These are phyloP conservation scores for Lecanicillium sp. DNA, from an alignment of 2,329 filamentous ascomycete genomes.

Conservation along the genomic window DNA sequence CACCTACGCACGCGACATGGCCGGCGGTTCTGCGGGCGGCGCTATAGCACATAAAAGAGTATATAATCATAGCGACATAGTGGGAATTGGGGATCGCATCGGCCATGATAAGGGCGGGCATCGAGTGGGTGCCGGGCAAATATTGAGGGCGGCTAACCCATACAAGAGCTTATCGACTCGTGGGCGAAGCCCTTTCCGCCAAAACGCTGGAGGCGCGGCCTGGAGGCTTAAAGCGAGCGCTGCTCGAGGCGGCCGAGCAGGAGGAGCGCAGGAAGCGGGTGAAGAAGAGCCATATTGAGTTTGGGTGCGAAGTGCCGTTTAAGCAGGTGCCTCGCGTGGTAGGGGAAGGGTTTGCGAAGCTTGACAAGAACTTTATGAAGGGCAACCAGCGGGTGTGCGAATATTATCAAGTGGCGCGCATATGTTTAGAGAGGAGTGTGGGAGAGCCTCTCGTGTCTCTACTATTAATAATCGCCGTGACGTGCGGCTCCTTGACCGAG, in stretches of 20 bases:
- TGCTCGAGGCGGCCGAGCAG: background rate
- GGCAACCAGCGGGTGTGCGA: background rate
- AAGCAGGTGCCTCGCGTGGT: background rate
- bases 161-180: background rate
- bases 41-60: background rate
- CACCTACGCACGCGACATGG: background rate
- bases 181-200: background rate
- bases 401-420: slow-evolving; percentile 2
- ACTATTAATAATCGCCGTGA: background rate
- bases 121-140: slow-evolving; percentile 1
- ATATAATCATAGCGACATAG: background rate
- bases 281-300: background rate
- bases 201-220: background rate
- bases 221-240: background rate
- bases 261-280: background rate
- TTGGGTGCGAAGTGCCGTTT: background rate
- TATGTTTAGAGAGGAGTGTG: background rate
- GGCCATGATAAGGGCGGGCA: background rate
- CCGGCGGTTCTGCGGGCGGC: background rate
- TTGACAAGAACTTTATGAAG: background rate
- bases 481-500: background rate
- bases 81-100: background rate
- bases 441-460: background rate
- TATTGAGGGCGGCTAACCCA: background rate
- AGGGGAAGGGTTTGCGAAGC: background rate